Evolutionary conservation across 1,284 basidiomycete species (phyloP).

Genomic region (Ustilago trichophora): DNA sequence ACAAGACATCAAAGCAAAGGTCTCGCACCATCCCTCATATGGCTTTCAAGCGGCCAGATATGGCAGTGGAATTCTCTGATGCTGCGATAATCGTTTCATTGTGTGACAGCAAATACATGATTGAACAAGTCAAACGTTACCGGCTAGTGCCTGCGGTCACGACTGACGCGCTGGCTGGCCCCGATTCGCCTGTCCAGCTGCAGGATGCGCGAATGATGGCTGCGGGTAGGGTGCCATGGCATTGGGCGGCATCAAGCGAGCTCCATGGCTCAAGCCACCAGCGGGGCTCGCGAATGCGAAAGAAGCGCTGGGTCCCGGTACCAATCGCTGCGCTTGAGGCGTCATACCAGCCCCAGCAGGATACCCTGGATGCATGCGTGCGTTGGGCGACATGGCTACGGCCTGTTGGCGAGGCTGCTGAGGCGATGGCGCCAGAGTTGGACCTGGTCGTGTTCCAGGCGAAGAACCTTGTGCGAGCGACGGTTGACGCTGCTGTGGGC

Average conservation of each 20-base stretch:
- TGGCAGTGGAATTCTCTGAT: too few species aligned
- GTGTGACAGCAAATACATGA: too few species aligned
- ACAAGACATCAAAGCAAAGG: too few species aligned
- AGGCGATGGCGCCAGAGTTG: neutral
- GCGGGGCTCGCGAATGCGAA: slow-evolving; percentile 29
- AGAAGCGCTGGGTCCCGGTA: slow-evolving; percentile 22
- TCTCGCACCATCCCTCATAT: too few species aligned
- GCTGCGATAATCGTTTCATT: too few species aligned
- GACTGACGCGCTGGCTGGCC: slow-evolving; percentile 7
- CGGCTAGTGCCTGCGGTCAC: neutral
- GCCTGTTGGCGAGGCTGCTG: slow-evolving; percentile 1
- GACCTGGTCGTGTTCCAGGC: neutral
- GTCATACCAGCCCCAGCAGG: slow-evolving; percentile 9
- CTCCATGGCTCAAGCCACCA: slow-evolving; percentile 11
- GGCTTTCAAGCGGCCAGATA: too few species aligned
- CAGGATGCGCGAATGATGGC: neutral
- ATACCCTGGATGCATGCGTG: slow-evolving; percentile 16
- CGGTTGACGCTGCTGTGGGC: neutral
- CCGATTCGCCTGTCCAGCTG: neutral
- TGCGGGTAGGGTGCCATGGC: slow-evolving; percentile 2
- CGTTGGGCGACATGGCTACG: slow-evolving; percentile 25
- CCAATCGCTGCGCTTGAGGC: slow-evolving; percentile 21
- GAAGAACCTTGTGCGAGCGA: neutral
- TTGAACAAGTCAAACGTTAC: too few species aligned
- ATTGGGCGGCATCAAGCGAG: slow-evolving; percentile 12